Conservation (phyloP, 345 rosid genomes). For the Heritiera littoralis region DNA sequence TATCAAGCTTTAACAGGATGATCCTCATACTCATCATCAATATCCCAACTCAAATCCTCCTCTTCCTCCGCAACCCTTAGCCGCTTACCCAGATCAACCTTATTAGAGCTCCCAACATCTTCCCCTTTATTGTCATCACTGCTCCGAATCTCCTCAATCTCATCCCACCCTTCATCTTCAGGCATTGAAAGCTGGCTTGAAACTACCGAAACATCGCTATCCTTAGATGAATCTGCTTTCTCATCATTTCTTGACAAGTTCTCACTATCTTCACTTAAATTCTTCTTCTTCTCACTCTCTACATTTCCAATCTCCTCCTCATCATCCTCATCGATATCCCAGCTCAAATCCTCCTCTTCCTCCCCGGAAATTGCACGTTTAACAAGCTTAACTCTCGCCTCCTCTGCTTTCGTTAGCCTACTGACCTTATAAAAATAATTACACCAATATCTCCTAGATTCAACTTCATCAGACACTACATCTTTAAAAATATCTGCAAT, state of each 20-base stretch:
- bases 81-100: constrained; percentile 50
- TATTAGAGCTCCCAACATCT: constrained; percentile 25
- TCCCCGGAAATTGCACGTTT: constrained; percentile 54
- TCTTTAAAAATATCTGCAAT: constrained; percentile 44
- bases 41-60: constrained; percentile 81
- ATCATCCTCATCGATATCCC: constrained; percentile 71
- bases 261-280: constrained; percentile 13
- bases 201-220: constrained; percentile 65
- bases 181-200: constrained; percentile 55
- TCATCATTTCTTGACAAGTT: constrained; percentile 9
- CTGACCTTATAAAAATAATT: constrained; percentile 60
- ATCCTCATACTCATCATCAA: constrained; percentile 61
- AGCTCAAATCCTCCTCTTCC: constrained; percentile 74
- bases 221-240: constrained; percentile 44
- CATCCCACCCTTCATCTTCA: constrained; percentile 82
- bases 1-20: constrained; percentile 29
- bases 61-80: constrained; percentile 57
- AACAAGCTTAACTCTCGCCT: constrained; percentile 66
- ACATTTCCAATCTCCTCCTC: constrained; percentile 19
- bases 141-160: constrained; percentile 64
- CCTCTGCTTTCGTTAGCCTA: constrained; percentile 63
- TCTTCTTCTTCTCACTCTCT: background rate
- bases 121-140: constrained; percentile 42
- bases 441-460: constrained; percentile 55
- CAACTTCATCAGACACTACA: constrained; percentile 48